A percentile compares a stretch with the other conserved stretches of the same genome.
These are phyloP conservation scores for Hylodesmum podocarpum DNA, from an alignment of 306 rosid genomes.

Conservation along the genomic window DNA sequence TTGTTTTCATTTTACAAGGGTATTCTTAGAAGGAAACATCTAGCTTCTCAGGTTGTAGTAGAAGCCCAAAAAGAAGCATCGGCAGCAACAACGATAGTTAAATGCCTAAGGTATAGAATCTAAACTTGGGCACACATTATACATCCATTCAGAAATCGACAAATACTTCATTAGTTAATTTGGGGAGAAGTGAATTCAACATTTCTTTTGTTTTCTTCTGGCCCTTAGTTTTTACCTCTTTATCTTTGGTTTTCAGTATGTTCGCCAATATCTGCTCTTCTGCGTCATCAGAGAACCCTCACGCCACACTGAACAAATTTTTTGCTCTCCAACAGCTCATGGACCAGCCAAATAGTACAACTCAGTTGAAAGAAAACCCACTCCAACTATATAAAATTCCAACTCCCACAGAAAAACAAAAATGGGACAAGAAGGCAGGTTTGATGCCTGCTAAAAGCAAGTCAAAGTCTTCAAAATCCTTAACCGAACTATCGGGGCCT, in stretches of 20 bases:
- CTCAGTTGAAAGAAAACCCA: constrained; percentile 52
- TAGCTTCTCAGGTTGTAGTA: constrained; percentile 73
- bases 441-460: constrained; percentile 36
- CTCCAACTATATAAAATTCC: constrained; percentile 38
- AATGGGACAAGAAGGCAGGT: constrained; percentile 44
- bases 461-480: constrained; percentile 43
- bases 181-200: not conserved
- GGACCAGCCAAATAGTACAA: constrained; percentile 50
- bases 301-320: constrained; percentile 64
- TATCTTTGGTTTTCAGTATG: constrained; percentile 46
- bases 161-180: not conserved
- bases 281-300: constrained; percentile 75
- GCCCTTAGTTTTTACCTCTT: not conserved
- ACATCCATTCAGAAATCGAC: not conserved
- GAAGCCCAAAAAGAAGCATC: constrained; percentile 92
- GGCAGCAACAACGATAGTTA: constrained; percentile 66
- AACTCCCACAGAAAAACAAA: constrained; percentile 48
- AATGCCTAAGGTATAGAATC: constrained; percentile 67
- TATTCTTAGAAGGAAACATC: constrained; percentile 74
- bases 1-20: constrained; percentile 53
- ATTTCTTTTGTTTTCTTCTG: not conserved
- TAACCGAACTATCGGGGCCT: constrained; percentile 40
- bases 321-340: constrained; percentile 67
- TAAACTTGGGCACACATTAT: constrained; percentile 1
- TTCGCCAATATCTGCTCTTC: constrained; percentile 69